Base-by-base conservation (phyloP, 371 early-diverging fungal genomes). In the Rhizopus microsporus region DNA sequence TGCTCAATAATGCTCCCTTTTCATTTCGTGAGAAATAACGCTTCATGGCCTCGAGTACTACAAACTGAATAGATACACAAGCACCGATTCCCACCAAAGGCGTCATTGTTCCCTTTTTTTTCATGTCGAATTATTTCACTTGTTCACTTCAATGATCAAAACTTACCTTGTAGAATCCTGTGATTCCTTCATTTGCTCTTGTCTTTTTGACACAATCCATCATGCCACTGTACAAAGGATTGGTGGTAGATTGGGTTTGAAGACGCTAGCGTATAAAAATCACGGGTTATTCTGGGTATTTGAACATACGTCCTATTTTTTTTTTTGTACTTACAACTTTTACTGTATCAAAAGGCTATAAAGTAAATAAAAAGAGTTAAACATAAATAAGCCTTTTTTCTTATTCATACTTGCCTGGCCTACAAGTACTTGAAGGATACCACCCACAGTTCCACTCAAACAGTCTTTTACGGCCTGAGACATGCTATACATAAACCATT, bases 21-120 rank as follows among this genome's bases (percentile, higher is more conserved):
- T 76, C 75, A 60, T 89, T 87, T 31, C 65, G 42, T 30, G 69
- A 65, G 68, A 86, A 90, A 40, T 78, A 72, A 43, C 92, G 81
- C 69, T 89, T 92, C 86, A 86, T 88, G 55, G 74, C 73, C 69
- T 88, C 86, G 42, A 90, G 73, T 15, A 82, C 85, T 23, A 89
- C 79, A 63, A 91, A 91, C 75, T 91, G 91, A 65, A 92, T 89
- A 8, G 91, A 90, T 23, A 93, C 90, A 63, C 90, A 90, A 34
- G 88, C 82, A 47, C 91, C 91, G 43, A 91, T 86, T 58, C 91
- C 91, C 5, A 91, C 82, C 55, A 89, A 75, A 5, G 91, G 91
- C 23, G 89, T 91, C 50, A 84, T 82, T 13, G 89, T 89, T 33
- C 90, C 91, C 85, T 74, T 68, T 7, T 50, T 29, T 46, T 7